Evolutionary conservation across 768 basidiomycete genomes (phyloP).

Genomic region (Boletus vinaceobasis): DNA sequence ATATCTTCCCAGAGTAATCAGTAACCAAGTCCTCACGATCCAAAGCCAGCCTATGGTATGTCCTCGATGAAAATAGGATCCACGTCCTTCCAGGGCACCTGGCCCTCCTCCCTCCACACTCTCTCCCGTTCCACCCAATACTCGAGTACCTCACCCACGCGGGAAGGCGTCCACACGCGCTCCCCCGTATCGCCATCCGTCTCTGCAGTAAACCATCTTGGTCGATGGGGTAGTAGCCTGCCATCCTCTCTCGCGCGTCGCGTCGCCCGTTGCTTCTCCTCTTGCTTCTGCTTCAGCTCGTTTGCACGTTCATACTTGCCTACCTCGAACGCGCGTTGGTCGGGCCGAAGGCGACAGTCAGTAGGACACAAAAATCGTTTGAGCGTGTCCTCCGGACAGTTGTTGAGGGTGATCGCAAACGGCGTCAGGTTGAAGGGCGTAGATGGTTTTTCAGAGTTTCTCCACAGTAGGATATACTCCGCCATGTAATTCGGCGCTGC

Average conservation of each 20-base stretch:
- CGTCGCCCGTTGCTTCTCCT: conserved; percentile 74
- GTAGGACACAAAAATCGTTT: conserved; percentile 78
- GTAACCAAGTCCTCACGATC: neutral
- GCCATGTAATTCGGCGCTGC: conserved; percentile 44
- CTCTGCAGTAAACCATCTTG: conserved; percentile 84
- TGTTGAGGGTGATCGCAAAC: conserved; percentile 89
- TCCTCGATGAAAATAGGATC: conserved; percentile 82
- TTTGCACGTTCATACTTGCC: conserved; percentile 85
- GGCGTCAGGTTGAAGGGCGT: conserved; percentile 96
- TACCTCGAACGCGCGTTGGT: conserved; percentile 91
- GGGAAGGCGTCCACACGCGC: conserved; percentile 76
- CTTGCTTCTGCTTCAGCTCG: conserved; percentile 72
- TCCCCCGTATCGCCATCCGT: conserved; percentile 89
- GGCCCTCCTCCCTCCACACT: conserved; percentile 45
- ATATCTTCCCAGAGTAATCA: conserved; percentile 1
- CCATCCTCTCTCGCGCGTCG: conserved; percentile 76
- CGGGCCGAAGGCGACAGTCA: conserved; percentile 88
- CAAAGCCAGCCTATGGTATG: conserved; percentile 10
- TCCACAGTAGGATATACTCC: conserved; percentile 86
- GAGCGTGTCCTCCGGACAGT: conserved; percentile 71
- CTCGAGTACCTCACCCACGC: conserved; percentile 52
- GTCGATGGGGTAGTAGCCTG: conserved; percentile 60
- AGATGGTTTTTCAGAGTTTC: conserved; percentile 79
- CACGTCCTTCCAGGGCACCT: conserved; percentile 57
- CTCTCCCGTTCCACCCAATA: conserved; percentile 83